Evolutionary conservation across 2,329 filamentous ascomycete species (phyloP), one percentile per base, ranked within the genome.

Genomic region (Trichophyton verrucosum): DNA sequence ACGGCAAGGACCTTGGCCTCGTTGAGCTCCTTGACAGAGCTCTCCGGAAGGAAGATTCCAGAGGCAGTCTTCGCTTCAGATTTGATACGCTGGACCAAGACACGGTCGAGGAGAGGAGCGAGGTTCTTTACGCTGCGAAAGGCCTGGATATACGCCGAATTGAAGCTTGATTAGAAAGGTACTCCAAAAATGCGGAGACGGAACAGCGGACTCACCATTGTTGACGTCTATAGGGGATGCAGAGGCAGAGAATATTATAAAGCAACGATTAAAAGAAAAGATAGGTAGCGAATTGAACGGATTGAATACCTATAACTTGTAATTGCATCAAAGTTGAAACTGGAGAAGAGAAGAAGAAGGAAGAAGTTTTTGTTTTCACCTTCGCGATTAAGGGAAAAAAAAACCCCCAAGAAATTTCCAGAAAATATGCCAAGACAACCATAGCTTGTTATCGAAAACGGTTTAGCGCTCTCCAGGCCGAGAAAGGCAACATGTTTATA

Each of bases 11-110:
- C 94, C 79, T 90, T 91, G 71, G 89, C 94, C 82, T 97, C 92
- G 79, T 96, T 97, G 74, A 97, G 84, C 78, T 99, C 94, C 84
- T 99, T 96, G 73, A 97, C 90, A 72, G 87, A 89, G 64, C 87
- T 91, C 81, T 99, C 94, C 69, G 94, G 94, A 67, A 99, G 88
- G 83, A 95, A 96, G 82, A 99, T 96, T 72, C 94, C 94, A 72
- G 86, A 86, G 70, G 94, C 91, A 57, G 94, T 99, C 84, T 96
- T 96, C 74, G 91, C 78, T 80, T 97, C 92, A 72, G 92, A 89
- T 82, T 97, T 97, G 80, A 96, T 80, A 78, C 94, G 90, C 86
- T 99, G 94, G 69, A 99, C 90, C 66, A 99, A 87, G 69, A 99
- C 91, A 71, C 94, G 92, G 85, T 99, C 94, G 78, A 99, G 86